These are phyloP conservation scores for Fusarium citri DNA, from an alignment of 2,329 filamentous ascomycete genomes.

Conservation along the genomic window DNA sequence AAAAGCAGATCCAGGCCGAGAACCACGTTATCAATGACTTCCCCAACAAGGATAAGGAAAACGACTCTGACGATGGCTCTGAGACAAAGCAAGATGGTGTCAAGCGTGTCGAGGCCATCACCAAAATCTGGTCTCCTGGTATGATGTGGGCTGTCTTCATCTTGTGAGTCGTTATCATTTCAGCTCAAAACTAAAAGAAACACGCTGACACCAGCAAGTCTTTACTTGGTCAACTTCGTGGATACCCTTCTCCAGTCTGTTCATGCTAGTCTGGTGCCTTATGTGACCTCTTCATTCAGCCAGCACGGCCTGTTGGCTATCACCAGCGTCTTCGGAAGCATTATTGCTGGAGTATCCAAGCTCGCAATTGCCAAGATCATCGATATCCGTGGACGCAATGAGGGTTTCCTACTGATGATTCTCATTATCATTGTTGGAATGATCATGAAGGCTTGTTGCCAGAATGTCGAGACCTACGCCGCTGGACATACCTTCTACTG, in stretches of 20 bases:
- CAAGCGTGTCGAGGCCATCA: slow-evolving; percentile 54
- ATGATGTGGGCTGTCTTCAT: slow-evolving; percentile 54
- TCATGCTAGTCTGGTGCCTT: slow-evolving; percentile 66
- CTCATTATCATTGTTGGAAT: slow-evolving; percentile 63
- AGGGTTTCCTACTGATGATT: slow-evolving; percentile 58
- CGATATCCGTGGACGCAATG: slow-evolving; percentile 61
- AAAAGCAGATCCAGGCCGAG: slow-evolving; percentile 35
- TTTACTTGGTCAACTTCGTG: slow-evolving; percentile 55
- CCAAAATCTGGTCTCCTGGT: slow-evolving; percentile 53
- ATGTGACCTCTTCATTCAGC: slow-evolving; percentile 74
- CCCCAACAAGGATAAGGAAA: slow-evolving; percentile 27
- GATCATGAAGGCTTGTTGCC: slow-evolving; percentile 72
- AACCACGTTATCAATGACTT: slow-evolving; percentile 12
- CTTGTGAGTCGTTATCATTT: slow-evolving; percentile 47
- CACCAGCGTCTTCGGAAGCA: slow-evolving; percentile 68
- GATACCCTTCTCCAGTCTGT: slow-evolving; percentile 54
- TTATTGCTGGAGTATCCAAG: slow-evolving; percentile 54
- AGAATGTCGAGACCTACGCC: slow-evolving; percentile 68
- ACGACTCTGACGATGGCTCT: slow-evolving; percentile 39
- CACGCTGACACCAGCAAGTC: slow-evolving; percentile 40
- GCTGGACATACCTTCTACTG: slow-evolving; percentile 74
- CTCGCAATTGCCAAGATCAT: slow-evolving; percentile 61
- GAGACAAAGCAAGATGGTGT: slow-evolving; percentile 54
- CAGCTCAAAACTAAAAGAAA: neutral
- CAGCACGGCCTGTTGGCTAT: slow-evolving; percentile 74